A percentile compares a stretch with the other conserved stretches of the same genome.
Conservation (phyloP, 2,329 filamentous ascomycete genomes). For the Penicillium fuscoglaucum region DNA sequence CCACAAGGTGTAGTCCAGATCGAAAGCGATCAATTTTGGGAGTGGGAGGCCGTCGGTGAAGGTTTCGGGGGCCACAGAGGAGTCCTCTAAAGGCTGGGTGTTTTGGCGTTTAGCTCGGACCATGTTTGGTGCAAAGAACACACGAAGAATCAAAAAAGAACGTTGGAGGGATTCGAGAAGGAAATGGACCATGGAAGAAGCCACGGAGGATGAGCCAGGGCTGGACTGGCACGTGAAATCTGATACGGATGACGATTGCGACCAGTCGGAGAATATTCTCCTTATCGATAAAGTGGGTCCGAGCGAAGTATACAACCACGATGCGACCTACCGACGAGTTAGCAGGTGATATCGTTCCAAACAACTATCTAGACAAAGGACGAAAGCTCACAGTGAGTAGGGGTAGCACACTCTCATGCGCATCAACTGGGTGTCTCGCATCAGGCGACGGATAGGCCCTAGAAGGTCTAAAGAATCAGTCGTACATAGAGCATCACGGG, state of each 20-base stretch:
- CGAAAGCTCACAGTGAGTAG: background rate
- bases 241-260: background rate
- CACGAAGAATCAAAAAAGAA: background rate
- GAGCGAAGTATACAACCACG: background rate
- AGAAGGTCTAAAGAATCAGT: background rate
- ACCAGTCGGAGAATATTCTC: background rate
- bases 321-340: background rate
- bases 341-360: background rate
- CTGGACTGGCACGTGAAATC: background rate
- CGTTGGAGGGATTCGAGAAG: background rate
- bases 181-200: slow-evolving; percentile 6
- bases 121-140: slow-evolving; percentile 23
- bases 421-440: background rate
- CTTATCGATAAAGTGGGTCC: background rate
- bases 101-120: slow-evolving; percentile 38
- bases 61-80: slow-evolving; percentile 51
- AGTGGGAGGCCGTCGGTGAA: slow-evolving; percentile 69
- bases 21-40: slow-evolving; percentile 84
- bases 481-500: background rate
- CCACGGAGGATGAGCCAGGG: background rate
- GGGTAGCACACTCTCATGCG: background rate
- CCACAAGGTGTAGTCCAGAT: slow-evolving; percentile 98
- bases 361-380: background rate
- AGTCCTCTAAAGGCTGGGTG: slow-evolving; percentile 36
- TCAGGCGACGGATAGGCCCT: background rate